phyloP scores from a whole-genome alignment of 1,139 yeast genomes.

The Arxiozyma slooffiae region DNA sequence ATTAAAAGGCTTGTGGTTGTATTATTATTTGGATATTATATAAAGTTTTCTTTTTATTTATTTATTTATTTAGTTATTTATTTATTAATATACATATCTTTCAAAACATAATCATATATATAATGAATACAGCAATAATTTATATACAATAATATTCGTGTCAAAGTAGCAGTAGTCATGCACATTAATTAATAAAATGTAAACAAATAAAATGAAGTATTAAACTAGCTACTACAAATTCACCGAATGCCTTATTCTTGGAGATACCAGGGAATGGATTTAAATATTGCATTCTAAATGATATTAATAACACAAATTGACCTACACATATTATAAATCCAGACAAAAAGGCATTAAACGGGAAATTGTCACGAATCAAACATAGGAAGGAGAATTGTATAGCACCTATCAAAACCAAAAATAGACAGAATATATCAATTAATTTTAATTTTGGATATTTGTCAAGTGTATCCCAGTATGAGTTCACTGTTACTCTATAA shows the following conservation, averaged over 20 bases:
- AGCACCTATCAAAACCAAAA: conserved; percentile 63
- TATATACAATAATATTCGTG: neutral
- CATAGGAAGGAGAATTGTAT: conserved; percentile 71
- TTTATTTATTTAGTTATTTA: neutral
- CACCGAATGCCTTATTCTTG: conserved; percentile 82
- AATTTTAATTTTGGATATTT: conserved; percentile 40
- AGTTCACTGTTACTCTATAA: conserved; percentile 38
- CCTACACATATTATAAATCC: conserved; percentile 92
- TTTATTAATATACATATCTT: neutral
- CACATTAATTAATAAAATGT: conserved; percentile 74
- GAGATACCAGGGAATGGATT: conserved; percentile 44
- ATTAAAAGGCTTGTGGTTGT: neutral
- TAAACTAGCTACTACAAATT: conserved; percentile 78
- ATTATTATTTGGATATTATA: no score
- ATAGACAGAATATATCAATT: conserved; percentile 68
- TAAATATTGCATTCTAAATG: conserved; percentile 64
- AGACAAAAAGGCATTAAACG: conserved; percentile 92
- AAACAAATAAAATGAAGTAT: conserved; percentile 79
- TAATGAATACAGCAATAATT: neutral
- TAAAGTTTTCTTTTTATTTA: neutral
- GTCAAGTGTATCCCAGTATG: conserved; percentile 35
- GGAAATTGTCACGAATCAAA: conserved; percentile 71
- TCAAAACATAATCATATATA: neutral
- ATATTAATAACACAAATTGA: conserved; percentile 80
- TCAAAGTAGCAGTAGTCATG: neutral